Percentiles rank a stretch among this genome's conserved stretches.
Conservation (phyloP, 2,329 filamentous ascomycete species). For the Microdochium nivale region DNA sequence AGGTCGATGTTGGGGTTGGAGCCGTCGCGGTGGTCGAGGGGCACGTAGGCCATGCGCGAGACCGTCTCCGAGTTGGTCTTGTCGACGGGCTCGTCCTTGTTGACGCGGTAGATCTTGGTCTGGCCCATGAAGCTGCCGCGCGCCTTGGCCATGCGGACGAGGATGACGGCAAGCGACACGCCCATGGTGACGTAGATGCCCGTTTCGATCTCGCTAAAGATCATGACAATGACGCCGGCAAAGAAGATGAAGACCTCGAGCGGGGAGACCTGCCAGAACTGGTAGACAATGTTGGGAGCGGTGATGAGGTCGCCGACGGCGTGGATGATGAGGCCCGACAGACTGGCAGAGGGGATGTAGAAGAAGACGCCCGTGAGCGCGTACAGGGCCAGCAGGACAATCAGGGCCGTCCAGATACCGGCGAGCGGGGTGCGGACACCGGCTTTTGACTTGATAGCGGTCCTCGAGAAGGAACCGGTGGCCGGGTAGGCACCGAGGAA, state of each 20-base stretch:
- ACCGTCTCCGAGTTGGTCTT: conserved; percentile 6
- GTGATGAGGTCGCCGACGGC: conserved; percentile 82
- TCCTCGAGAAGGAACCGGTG: conserved; percentile 84
- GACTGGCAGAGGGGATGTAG: conserved; percentile 71
- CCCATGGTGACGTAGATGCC: conserved; percentile 77
- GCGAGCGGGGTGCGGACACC: conserved; percentile 82
- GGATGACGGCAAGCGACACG: conserved; percentile 59
- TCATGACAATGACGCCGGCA: conserved; percentile 70
- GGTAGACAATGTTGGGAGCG: conserved; percentile 72
- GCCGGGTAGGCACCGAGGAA: conserved; percentile 79
- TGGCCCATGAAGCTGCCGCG: conserved; percentile 70
- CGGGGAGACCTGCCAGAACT: conserved; percentile 81
- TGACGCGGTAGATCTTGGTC: conserved; percentile 62
- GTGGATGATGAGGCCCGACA: conserved; percentile 83
- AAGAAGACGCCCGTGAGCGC: conserved; percentile 77
- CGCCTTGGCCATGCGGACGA: conserved; percentile 73
- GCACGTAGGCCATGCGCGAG: conserved; percentile 33
- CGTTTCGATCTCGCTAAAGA: conserved; percentile 76
- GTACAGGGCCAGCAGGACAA: conserved; percentile 79
- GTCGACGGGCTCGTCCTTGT: conserved; percentile 12
- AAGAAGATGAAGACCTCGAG: conserved; percentile 81
- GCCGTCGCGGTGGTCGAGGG: conserved; percentile 39
- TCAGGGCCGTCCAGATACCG: conserved; percentile 72
- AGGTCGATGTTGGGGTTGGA: conserved; percentile 38
- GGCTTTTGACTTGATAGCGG: conserved; percentile 90